phyloP scores from a whole-genome alignment of 345 rosid genomes.

The Dipteronia dyeriana region DNA sequence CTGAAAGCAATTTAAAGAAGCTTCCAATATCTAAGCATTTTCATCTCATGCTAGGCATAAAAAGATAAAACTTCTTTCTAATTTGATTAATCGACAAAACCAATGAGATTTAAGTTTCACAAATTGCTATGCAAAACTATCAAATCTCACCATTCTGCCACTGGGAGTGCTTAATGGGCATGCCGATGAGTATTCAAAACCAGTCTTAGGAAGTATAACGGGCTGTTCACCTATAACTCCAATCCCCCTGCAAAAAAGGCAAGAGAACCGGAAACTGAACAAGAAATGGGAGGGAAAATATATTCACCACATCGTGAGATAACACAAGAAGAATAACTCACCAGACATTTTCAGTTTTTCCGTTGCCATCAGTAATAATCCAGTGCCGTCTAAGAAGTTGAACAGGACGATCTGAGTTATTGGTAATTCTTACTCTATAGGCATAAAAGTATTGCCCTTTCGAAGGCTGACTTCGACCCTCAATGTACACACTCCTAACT shows the following conservation, averaged over 20 bases:
- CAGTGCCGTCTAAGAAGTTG: slow-evolving; percentile 81
- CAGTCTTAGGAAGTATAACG: slow-evolving; percentile 63
- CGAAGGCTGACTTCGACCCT: slow-evolving; percentile 64
- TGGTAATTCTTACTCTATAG: slow-evolving; percentile 67
- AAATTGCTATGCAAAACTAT: neutral
- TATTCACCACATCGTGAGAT: neutral
- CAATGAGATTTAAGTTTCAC: neutral
- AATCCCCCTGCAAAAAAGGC: slow-evolving; percentile 46
- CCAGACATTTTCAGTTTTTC: slow-evolving; percentile 68
- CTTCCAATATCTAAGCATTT: neutral
- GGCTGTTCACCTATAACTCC: slow-evolving; percentile 87
- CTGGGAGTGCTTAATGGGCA: slow-evolving; percentile 65
- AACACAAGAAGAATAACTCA: slow-evolving; percentile 31
- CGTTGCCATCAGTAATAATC: slow-evolving; percentile 70
- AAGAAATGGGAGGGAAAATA: neutral
- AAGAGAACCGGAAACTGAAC: neutral
- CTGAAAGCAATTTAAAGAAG: neutral
- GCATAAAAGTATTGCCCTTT: slow-evolving; percentile 71
- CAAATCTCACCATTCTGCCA: slow-evolving; percentile 65
- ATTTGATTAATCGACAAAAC: neutral
- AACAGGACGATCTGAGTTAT: slow-evolving; percentile 67
- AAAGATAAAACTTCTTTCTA: neutral
- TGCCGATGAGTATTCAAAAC: slow-evolving; percentile 80
- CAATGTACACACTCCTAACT: slow-evolving; percentile 72
- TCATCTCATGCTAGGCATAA: neutral